phyloP scores from a whole-genome alignment of 176 grass and related monocot genomes.

The Raddia distichophylla region DNA sequence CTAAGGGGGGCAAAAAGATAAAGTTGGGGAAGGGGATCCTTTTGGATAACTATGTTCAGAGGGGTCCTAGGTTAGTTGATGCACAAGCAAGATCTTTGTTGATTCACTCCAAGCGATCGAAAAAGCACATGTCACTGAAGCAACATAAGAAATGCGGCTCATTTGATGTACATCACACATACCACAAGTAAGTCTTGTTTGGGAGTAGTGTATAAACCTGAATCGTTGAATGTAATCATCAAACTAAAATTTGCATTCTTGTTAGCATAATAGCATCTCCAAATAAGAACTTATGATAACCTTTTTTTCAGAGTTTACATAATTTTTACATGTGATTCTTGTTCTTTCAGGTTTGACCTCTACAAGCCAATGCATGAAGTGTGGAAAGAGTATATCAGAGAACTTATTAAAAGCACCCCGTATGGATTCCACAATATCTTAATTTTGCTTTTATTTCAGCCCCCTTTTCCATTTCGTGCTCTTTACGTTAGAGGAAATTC shows the following conservation, averaged over 20 bases:
- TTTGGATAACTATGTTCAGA: slow-evolving; percentile 63
- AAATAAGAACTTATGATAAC: not conserved
- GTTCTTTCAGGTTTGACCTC: slow-evolving; percentile 69
- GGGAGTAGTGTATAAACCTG: not conserved
- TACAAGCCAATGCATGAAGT: slow-evolving; percentile 88
- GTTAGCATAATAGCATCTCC: slow-evolving; percentile 15
- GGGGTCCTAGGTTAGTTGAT: slow-evolving; percentile 52
- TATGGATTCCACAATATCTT: not conserved
- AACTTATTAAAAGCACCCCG: not conserved
- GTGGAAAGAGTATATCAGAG: slow-evolving; percentile 74
- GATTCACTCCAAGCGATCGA: slow-evolving; percentile 64
- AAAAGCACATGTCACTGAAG: slow-evolving; percentile 65
- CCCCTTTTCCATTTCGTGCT: not conserved
- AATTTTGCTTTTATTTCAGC: not conserved
- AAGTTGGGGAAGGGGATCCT: slow-evolving; percentile 63
- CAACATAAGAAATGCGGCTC: slow-evolving; percentile 71
- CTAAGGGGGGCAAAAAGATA: slow-evolving; percentile 58
- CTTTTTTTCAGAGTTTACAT: not conserved
- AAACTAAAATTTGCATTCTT: not conserved
- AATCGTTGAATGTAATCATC: not conserved
- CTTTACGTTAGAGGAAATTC: not conserved
- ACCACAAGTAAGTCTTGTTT: slow-evolving; percentile 51
- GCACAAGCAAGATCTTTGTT: slow-evolving; percentile 54
- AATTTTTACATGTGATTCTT: slow-evolving; percentile 32
- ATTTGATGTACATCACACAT: slow-evolving; percentile 52